Evolutionary conservation across 116 monocot species (phyloP), one percentile per base, ranked within the genome.

Genomic region (Cymodocea nodosa): DNA sequence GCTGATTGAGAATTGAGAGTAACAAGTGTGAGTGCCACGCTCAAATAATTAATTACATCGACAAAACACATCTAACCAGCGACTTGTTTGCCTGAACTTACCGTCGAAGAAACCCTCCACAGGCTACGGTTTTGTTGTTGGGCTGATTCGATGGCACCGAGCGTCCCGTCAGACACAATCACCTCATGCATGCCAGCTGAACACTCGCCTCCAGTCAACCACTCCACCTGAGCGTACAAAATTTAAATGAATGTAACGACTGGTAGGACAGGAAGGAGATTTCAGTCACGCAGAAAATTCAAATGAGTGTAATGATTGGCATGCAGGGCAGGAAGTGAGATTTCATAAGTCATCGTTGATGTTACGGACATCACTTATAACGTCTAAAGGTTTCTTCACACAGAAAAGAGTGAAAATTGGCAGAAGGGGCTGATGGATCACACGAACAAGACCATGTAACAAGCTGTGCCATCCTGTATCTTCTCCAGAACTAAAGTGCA

Each of bases 171-270:
- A 40, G 77, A 87, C 9, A 94, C 89, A 35, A 84, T 78, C 25
- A 94, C 94, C 52, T 94, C 94, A 65, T 94, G 94, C 94, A 94
- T 94, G 51, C 94, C 94, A 64, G 94, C 94, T 48, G 80, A 74
- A 72, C 94, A 94, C 40, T 82, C 84, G 25, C 94, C 94, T 19
- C 87, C 90, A 39, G 94, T 94, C 17, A 94, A 64, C 94, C 89
- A 94, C 67, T 94, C 94, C 35, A 94, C 62, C 94, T 94, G 79
- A 63, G 65, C 19, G 50, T 9, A 62, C 9, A 62, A 16, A 62
- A 39, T n/a, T 37, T 62, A 15, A 61, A 61, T 36, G 36, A 60
- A 36, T 36, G 60, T 0, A 61, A 36, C 9, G 36, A 19, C 37
- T 7, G 30, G 30, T 36, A 61, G 36, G 17, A 35, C 35, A 12